Evolutionary conservation across 208 protist species (phyloP).

Genomic region (Acanthamoeba sp.): DNA sequence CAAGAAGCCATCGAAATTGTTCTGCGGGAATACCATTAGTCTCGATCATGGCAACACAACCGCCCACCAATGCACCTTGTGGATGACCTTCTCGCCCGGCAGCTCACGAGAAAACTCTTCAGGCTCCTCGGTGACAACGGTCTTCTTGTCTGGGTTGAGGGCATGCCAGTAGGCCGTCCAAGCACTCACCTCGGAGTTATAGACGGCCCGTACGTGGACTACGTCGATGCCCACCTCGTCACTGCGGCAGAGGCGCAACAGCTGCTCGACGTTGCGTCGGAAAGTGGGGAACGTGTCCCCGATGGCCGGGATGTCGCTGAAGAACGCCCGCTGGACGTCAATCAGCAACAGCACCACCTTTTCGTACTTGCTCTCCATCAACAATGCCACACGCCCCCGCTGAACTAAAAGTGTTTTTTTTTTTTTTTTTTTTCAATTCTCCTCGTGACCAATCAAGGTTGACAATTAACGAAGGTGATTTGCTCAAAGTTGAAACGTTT

Average conservation of each 20-base stretch:
- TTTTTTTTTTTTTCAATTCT: no score
- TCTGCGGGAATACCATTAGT: background rate
- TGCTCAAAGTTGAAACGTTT: no score
- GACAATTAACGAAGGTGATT: no score
- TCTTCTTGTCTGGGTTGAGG: conserved; percentile 57
- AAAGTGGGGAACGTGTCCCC: background rate
- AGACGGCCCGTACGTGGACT: conserved; percentile 8
- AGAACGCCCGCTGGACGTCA: conserved; percentile 47
- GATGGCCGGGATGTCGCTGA: conserved; percentile 36
- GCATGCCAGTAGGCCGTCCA: conserved; percentile 43
- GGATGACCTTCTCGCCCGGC: conserved; percentile 4
- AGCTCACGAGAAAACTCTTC: background rate
- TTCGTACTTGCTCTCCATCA: background rate
- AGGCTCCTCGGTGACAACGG: background rate
- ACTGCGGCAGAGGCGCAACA: conserved; percentile 24
- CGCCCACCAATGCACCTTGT: conserved; percentile 25
- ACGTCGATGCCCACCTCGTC: conserved; percentile 18
- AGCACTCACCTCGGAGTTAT: conserved; percentile 27
- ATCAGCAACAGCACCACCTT: conserved; percentile 26
- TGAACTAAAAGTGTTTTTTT: no score
- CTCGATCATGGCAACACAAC: no score
- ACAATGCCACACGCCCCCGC: no score
- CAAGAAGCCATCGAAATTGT: conserved; percentile 66
- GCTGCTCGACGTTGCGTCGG: background rate
- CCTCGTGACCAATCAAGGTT: no score